phyloP scores from a whole-genome alignment of 768 basidiomycete species.

The Chiua virens region DNA sequence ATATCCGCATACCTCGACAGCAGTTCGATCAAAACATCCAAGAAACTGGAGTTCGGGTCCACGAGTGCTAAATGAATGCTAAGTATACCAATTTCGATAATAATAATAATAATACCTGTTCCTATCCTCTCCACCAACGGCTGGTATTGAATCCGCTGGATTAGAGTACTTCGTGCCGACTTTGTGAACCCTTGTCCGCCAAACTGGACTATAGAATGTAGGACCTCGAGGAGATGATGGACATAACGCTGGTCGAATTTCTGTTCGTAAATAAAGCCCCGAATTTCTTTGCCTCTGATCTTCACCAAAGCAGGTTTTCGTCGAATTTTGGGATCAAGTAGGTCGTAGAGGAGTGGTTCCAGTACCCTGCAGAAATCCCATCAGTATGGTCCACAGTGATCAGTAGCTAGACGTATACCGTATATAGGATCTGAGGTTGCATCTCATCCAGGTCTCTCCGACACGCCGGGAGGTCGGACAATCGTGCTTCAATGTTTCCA shows the following conservation, averaged over 20 bases:
- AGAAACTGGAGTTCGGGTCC: conserved; percentile 63
- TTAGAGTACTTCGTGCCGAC: conserved; percentile 59
- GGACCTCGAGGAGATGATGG: conserved; percentile 71
- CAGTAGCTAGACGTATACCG: conserved; percentile 48
- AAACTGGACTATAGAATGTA: conserved; percentile 77
- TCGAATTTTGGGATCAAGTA: conserved; percentile 68
- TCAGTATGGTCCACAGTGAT: conserved; percentile 1
- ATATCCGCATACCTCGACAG: conserved; percentile 67
- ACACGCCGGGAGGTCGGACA: conserved; percentile 73
- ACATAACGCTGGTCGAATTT: conserved; percentile 76
- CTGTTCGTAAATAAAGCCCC: conserved; percentile 65
- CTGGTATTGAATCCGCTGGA: conserved; percentile 65
- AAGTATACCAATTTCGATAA: neutral
- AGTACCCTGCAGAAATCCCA: conserved; percentile 60
- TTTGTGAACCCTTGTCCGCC: conserved; percentile 89
- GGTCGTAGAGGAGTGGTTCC: conserved; percentile 80
- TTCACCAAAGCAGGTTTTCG: conserved; percentile 49
- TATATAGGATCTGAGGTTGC: conserved; percentile 86
- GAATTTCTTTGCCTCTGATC: conserved; percentile 64
- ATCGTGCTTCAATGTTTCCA: conserved; percentile 78
- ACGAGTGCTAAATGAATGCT: conserved; percentile 27
- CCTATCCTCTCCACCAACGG: conserved; percentile 63
- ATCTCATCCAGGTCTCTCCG: conserved; percentile 97
- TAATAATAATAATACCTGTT: conserved; percentile 44
- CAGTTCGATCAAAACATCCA: conserved; percentile 74